phyloP scores from a whole-genome alignment of 1,284 basidiomycete genomes.

The Leccinum huronense region DNA sequence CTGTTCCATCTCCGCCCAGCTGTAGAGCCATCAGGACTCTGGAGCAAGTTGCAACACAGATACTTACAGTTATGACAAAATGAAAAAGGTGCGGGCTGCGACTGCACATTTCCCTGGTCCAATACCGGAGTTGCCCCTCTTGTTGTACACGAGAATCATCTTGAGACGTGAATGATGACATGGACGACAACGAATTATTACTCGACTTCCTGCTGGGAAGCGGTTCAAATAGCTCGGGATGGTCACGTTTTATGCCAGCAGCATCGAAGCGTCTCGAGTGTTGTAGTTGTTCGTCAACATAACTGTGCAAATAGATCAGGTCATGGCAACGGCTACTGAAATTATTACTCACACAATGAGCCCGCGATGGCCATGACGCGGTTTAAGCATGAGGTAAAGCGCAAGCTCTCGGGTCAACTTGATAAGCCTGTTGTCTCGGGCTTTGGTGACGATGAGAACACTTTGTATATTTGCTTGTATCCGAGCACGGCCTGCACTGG shows the following conservation, averaged over 20 bases:
- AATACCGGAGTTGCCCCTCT: constrained; percentile 94
- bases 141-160: constrained; percentile 44
- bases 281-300: constrained; percentile 91
- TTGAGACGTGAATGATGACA: constrained; percentile 41
- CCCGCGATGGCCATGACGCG: constrained; percentile 62
- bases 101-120: constrained; percentile 97
- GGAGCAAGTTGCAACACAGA: constrained; percentile 5
- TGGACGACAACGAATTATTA: constrained; percentile 54
- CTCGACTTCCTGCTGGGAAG: constrained; percentile 71
- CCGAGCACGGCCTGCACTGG: constrained; percentile 75
- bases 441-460: constrained; percentile 97
- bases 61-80: constrained; percentile 91
- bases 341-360: constrained; percentile 66
- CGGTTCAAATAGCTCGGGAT: constrained; percentile 88
- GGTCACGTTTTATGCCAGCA: constrained; percentile 78
- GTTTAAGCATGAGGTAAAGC: constrained; percentile 89
- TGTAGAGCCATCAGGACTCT: constrained; percentile 35
- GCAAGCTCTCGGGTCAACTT: constrained; percentile 93
- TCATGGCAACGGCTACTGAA: constrained; percentile 10
- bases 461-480: constrained; percentile 91
- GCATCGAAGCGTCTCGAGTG: constrained; percentile 94
- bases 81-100: constrained; percentile 93
- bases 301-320: constrained; percentile 47
- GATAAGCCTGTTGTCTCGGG: constrained; percentile 95
- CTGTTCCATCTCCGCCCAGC: constrained; percentile 98